These are phyloP conservation scores for Collybia nuda DNA, from an alignment of 768 basidiomycete genomes.

Conservation along the genomic window DNA sequence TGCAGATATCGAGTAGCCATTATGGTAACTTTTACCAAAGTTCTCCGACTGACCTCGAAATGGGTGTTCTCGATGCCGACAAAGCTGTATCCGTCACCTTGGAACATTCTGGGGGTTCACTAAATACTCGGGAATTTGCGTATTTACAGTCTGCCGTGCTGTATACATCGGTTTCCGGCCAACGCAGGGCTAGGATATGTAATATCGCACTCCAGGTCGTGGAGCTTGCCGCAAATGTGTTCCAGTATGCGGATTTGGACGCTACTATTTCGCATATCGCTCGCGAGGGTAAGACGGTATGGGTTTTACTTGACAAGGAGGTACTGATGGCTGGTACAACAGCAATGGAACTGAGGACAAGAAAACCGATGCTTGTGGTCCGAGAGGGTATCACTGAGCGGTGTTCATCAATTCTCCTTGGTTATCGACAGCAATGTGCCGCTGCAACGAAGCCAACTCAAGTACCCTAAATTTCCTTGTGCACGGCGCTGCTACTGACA, in stretches of 20 bases:
- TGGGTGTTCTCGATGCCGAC: slow-evolving; percentile 80
- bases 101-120: slow-evolving; percentile 59
- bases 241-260: slow-evolving; percentile 90
- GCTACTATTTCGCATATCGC: slow-evolving; percentile 70
- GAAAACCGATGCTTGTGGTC: slow-evolving; percentile 67
- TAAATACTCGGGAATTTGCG: slow-evolving; percentile 73
- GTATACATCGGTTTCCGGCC: slow-evolving; percentile 77
- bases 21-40: slow-evolving; percentile 73
- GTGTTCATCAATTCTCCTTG: slow-evolving; percentile 77
- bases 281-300: slow-evolving; percentile 63
- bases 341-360: slow-evolving; percentile 71
- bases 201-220: slow-evolving; percentile 86
- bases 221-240: slow-evolving; percentile 86
- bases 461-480: slow-evolving; percentile 38
- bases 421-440: slow-evolving; percentile 89
- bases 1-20: slow-evolving; percentile 58
- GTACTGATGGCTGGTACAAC: background rate
- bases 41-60: slow-evolving; percentile 70
- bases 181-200: slow-evolving; percentile 79
- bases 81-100: slow-evolving; percentile 76
- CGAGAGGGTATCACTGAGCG: slow-evolving; percentile 83
- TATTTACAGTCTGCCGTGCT: slow-evolving; percentile 86
- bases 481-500: background rate
- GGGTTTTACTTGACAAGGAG: no score
- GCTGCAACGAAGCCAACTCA: slow-evolving; percentile 75